Percentiles rank a stretch among this genome's conserved stretches.
Conservation (phyloP, 306 rosid genomes). For the barrel medic (Medicago truncatula) region MtrunA17r5.0-ANR NC_053042.1:53963501-53964000, state of each 20-base stretch:
- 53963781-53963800: slow-evolving; percentile 54
- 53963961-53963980: slow-evolving; percentile 47
- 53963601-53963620: slow-evolving; percentile 65
- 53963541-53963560: slow-evolving; percentile 47
- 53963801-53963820: slow-evolving; percentile 83
- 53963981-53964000: slow-evolving; percentile 41
- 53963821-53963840: slow-evolving; percentile 61
- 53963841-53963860: slow-evolving; percentile 53
- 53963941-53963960: neutral
- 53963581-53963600: slow-evolving; percentile 75
- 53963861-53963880: neutral
- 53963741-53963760: slow-evolving; percentile 46
- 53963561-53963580: slow-evolving; percentile 60
- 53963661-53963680: neutral
- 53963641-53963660: slow-evolving; percentile 38
- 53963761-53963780: slow-evolving; percentile 53
- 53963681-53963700: slow-evolving; percentile 3
- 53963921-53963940: neutral
- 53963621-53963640: slow-evolving; percentile 48
- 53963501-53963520: slow-evolving; percentile 26
- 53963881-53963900: neutral
- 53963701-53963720: neutral
- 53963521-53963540: slow-evolving; percentile 41
- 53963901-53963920: neutral
- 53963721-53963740: slow-evolving; percentile 29